Conservation (phyloP, 2,329 filamentous ascomycete species). For the Scopulariopsis brevicaulis region DNA sequence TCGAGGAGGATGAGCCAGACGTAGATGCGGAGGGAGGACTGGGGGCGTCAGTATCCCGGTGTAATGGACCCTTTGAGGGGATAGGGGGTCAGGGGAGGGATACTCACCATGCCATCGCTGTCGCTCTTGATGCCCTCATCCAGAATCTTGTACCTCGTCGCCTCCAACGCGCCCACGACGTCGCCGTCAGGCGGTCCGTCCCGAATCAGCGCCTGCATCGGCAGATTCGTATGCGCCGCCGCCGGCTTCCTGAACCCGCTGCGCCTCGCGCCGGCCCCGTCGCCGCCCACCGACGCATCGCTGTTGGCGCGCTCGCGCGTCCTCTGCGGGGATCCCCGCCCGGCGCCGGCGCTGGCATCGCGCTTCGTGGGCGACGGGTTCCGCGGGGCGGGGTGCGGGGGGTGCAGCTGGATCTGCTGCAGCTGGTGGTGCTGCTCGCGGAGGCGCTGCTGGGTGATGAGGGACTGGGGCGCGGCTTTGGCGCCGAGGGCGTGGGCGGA, state of each 20-base stretch:
- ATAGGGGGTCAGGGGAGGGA: not conserved
- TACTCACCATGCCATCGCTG: slow-evolving; percentile 67
- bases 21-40: slow-evolving; percentile 92
- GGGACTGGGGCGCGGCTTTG: slow-evolving; percentile 34
- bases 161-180: slow-evolving; percentile 53
- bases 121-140: slow-evolving; percentile 68
- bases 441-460: slow-evolving; percentile 53
- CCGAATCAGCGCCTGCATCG: slow-evolving; percentile 65
- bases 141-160: slow-evolving; percentile 61
- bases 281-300: slow-evolving; percentile 39
- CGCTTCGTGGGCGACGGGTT: slow-evolving; percentile 22
- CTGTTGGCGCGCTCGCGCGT: slow-evolving; percentile 58
- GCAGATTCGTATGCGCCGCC: slow-evolving; percentile 42
- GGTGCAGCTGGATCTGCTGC: slow-evolving; percentile 18
- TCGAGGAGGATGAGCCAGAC: slow-evolving; percentile 92
- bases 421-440: slow-evolving; percentile 27
- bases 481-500: slow-evolving; percentile 61
- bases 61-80: not conserved
- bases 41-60: not conserved
- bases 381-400: slow-evolving; percentile 11
- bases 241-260: slow-evolving; percentile 18
- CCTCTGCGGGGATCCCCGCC: slow-evolving; percentile 30
- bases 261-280: slow-evolving; percentile 3
- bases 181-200: slow-evolving; percentile 70
- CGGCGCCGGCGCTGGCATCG: slow-evolving; percentile 13